A percentile compares a stretch with the other conserved stretches of the same genome.
Conservation (phyloP, 75 land plant genomes). For the Isoetes taiwanensis region DNA sequence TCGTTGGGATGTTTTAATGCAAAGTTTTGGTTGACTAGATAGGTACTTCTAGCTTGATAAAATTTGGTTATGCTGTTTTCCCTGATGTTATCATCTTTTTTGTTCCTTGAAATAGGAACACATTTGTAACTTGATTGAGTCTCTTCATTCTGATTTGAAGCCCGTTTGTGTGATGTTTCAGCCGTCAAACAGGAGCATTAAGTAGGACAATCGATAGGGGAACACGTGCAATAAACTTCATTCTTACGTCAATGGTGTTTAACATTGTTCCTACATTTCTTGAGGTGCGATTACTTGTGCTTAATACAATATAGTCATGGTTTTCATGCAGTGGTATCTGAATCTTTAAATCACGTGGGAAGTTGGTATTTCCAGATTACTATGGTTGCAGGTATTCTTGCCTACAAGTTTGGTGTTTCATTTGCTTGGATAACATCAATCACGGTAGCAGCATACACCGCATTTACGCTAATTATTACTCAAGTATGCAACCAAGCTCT, state of each 20-base stretch:
- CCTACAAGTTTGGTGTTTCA: constrained; percentile 84
- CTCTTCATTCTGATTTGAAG: too few relatives aligned
- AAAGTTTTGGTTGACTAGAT: too few relatives aligned
- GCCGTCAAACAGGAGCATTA: constrained; percentile 93
- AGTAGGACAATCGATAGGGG: constrained; percentile 89
- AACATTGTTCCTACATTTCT: constrained; percentile 89
- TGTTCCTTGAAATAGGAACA: too few relatives aligned
- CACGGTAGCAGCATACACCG: constrained; percentile 71
- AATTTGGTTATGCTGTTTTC: too few relatives aligned
- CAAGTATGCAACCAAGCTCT: too few relatives aligned
- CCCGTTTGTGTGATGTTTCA: constrained; percentile 17
- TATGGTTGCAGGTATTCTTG: constrained; percentile 92
- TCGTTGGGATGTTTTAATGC: too few relatives aligned
- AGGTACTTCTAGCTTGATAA: too few relatives aligned
- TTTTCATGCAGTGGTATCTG: neutral
- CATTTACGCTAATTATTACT: constrained; percentile 76
- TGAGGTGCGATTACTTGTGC: constrained; percentile 42
- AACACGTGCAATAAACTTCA: constrained; percentile 86
- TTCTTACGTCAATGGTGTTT: constrained; percentile 78
- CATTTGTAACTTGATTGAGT: too few relatives aligned
- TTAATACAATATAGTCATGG: neutral
- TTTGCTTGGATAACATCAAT: constrained; percentile 88
- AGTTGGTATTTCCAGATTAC: constrained; percentile 62
- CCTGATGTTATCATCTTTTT: too few relatives aligned
- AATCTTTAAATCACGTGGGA: too few relatives aligned